phyloP scores from a whole-genome alignment of 371 early-diverging fungal species.

The Cokeromyces recurvatus region DNA sequence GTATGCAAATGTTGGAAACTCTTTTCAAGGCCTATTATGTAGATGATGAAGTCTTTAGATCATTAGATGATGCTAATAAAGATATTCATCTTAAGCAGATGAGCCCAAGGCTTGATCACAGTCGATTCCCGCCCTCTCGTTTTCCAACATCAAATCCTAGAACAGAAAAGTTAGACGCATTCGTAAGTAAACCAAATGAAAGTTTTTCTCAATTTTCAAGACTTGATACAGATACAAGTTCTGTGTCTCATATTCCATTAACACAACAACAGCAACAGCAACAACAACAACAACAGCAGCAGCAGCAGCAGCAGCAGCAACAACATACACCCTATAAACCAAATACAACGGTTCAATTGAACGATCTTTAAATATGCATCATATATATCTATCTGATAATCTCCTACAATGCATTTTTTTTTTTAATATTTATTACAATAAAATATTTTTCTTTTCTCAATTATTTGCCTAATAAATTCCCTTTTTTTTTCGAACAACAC shows the following conservation, averaged over 20 bases:
- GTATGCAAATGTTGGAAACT: slow-evolving; percentile 30
- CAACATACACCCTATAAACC: slow-evolving; percentile 18
- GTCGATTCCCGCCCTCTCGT: too few relatives aligned
- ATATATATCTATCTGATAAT: too few relatives aligned
- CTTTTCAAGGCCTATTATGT: slow-evolving; percentile 35
- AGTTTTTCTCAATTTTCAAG: too few relatives aligned
- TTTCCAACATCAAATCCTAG: slow-evolving; percentile 4
- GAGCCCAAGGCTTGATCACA: too few relatives aligned
- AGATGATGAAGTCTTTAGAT: slow-evolving; percentile 40
- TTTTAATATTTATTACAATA: too few relatives aligned
- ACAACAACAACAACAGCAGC: too few relatives aligned
- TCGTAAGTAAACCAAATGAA: background rate
- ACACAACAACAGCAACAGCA: slow-evolving; percentile 6
- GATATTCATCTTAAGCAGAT: too few relatives aligned
- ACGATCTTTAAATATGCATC: slow-evolving; percentile 9
- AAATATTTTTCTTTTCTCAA: too few relatives aligned
- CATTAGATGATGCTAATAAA: slow-evolving; percentile 26
- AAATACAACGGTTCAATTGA: slow-evolving; percentile 15
- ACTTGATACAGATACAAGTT: slow-evolving; percentile 13
- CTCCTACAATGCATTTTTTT: too few relatives aligned
- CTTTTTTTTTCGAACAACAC: too few relatives aligned
- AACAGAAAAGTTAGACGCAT: slow-evolving; percentile 11
- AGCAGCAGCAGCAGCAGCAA: too few relatives aligned
- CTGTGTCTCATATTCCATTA: slow-evolving; percentile 14
- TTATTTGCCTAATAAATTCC: too few relatives aligned